These are phyloP conservation scores for Euphorbia celastroides DNA, from an alignment of 441 rosid genomes.

Conservation along the genomic window DNA sequence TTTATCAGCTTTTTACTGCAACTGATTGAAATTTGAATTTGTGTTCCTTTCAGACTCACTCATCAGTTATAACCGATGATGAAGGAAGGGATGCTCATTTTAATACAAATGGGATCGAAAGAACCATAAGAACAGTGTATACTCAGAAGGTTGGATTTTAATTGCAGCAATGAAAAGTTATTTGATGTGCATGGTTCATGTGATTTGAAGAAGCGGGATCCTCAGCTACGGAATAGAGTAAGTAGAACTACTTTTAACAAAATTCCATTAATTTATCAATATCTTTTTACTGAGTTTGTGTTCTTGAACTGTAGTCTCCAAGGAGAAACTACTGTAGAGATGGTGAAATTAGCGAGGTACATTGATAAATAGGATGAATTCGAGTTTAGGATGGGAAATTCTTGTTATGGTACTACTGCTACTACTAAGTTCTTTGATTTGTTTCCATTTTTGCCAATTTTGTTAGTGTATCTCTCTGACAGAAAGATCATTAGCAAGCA, in stretches of 20 bases:
- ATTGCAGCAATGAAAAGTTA: slow-evolving; percentile 10
- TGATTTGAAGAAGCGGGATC: slow-evolving; percentile 63
- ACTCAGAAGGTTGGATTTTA: slow-evolving; percentile 52
- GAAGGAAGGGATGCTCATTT: slow-evolving; percentile 53
- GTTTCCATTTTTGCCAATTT: slow-evolving; percentile 30
- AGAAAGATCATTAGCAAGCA: slow-evolving; percentile 6
- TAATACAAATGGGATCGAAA: slow-evolving; percentile 46
- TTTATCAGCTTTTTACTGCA: slow-evolving; percentile 7
- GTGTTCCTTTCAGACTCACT: slow-evolving; percentile 64
- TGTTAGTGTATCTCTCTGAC: slow-evolving; percentile 21
- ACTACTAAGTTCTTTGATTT: slow-evolving; percentile 22
- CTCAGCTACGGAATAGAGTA: slow-evolving; percentile 78
- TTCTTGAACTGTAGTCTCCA: slow-evolving; percentile 51
- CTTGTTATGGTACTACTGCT: neutral
- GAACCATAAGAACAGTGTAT: slow-evolving; percentile 64
- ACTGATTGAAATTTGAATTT: slow-evolving; percentile 16
- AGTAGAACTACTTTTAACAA: slow-evolving; percentile 22
- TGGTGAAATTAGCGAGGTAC: slow-evolving; percentile 72
- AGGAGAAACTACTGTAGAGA: slow-evolving; percentile 84
- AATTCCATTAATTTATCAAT: too few species aligned
- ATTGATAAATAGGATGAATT: slow-evolving; percentile 18
- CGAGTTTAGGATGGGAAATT: slow-evolving; percentile 1
- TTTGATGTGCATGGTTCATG: neutral
- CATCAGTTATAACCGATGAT: slow-evolving; percentile 86
- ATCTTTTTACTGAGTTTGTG: slow-evolving; percentile 1